A percentile compares a stretch with the other conserved stretches of the same genome.
Conservation (phyloP, 495 filamentous ascomycete genomes). For the Penicillium daleae region DNA sequence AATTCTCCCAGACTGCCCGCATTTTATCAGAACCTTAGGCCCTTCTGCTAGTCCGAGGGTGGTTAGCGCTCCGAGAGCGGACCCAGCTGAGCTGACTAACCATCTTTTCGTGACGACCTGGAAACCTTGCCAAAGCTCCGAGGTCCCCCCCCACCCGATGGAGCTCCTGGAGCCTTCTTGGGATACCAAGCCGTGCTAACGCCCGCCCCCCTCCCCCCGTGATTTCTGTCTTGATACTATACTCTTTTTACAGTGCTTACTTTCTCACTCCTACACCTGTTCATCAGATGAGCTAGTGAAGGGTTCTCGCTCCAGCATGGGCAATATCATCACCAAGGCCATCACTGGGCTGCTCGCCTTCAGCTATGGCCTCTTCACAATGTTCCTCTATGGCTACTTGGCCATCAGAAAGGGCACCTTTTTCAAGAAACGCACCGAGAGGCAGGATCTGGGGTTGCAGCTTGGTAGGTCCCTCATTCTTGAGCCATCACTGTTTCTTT, state of each 20-base stretch:
- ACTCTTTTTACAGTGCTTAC: not conserved
- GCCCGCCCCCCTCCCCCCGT: not conserved
- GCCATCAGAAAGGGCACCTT: constrained; percentile 34
- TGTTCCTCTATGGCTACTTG: constrained; percentile 33
- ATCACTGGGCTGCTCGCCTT: constrained; percentile 27
- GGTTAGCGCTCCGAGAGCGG: not conserved
- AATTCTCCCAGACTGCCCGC: not conserved
- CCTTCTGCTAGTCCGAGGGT: not conserved
- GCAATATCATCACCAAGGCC: constrained; percentile 18
- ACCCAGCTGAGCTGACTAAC: constrained; percentile 4
- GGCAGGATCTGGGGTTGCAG: constrained; percentile 43
- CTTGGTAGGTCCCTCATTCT: constrained; percentile 34
- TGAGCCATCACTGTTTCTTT: not conserved
- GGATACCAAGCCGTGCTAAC: not conserved
- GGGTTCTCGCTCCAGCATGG: constrained; percentile 26
- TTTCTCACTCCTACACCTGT: not conserved
- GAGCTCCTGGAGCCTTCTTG: constrained; percentile 1
- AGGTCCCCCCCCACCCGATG: constrained; percentile 4
- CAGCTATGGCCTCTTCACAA: constrained; percentile 42
- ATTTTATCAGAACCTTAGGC: not conserved
- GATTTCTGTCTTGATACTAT: not conserved
- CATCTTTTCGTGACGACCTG: not conserved
- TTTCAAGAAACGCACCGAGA: constrained; percentile 41
- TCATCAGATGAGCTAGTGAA: constrained; percentile 2
- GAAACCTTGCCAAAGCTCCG: constrained; percentile 2